Evolutionary conservation across 768 basidiomycete genomes (phyloP).

Genomic region (Russula sp.): DNA sequence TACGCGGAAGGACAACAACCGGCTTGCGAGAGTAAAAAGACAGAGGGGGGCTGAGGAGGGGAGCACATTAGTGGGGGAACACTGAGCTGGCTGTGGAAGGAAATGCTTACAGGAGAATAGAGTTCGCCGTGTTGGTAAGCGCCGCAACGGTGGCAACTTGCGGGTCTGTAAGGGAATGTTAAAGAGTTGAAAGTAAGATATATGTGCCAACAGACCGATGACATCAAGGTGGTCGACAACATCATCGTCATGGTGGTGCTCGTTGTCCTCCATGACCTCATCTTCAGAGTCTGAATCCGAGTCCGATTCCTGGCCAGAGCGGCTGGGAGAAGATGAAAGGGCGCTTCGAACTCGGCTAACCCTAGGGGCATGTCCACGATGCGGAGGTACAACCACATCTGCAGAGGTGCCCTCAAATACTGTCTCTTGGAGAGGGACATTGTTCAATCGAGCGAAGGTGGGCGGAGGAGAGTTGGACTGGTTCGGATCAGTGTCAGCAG

Average conservation of each 20-base stretch:
- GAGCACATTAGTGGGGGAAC: not conserved
- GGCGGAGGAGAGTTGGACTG: not conserved
- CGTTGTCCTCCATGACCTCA: conserved; percentile 19
- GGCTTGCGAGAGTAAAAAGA: conserved; percentile 66
- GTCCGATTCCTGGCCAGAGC: conserved; percentile 10
- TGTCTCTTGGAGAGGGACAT: not conserved
- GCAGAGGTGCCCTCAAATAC: conserved; percentile 2
- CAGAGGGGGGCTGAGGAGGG: conserved; percentile 49
- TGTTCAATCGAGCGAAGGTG: not conserved
- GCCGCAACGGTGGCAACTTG: conserved; percentile 68
- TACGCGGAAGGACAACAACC: conserved; percentile 46
- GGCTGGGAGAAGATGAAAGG: conserved; percentile 32
- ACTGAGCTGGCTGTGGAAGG: not conserved
- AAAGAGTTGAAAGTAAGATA: not conserved
- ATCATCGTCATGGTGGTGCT: conserved; percentile 60
- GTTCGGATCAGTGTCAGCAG: conserved; percentile 6
- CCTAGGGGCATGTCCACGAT: conserved; percentile 26
- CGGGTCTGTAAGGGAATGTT: conserved; percentile 41
- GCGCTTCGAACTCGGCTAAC: conserved; percentile 40
- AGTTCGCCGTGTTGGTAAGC: conserved; percentile 73
- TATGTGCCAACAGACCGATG: conserved; percentile 42
- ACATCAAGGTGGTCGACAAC: conserved; percentile 80
- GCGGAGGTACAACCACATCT: conserved; percentile 30
- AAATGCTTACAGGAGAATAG: conserved; percentile 54
- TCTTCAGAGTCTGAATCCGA: conserved; percentile 18